These are phyloP conservation scores for Maudiozyma humilis DNA, from an alignment of 1,139 yeast species.

Conservation along the genomic window DNA sequence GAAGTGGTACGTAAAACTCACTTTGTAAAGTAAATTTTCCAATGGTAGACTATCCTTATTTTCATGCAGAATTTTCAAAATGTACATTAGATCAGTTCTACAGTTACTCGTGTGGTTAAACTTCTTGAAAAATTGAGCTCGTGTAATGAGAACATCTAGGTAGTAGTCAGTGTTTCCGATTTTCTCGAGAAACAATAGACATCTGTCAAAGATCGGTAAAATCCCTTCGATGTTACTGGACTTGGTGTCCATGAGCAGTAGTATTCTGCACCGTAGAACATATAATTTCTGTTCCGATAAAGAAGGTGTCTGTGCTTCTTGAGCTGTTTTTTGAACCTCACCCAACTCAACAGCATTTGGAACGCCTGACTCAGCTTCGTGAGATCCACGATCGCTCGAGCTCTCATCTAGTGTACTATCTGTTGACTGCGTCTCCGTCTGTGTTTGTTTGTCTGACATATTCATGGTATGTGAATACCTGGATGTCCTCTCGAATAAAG, in stretches of 20 bases:
- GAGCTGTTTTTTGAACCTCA: neutral
- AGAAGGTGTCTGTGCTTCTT: neutral
- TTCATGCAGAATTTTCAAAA: slow-evolving; percentile 13
- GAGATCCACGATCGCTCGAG: neutral
- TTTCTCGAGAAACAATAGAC: slow-evolving; percentile 10
- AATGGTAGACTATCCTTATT: slow-evolving; percentile 8
- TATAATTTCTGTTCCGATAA: slow-evolving; percentile 7
- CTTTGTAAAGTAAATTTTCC: slow-evolving; percentile 13
- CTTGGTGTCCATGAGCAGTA: slow-evolving; percentile 12
- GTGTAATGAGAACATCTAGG: slow-evolving; percentile 16
- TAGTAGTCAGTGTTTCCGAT: slow-evolving; percentile 10
- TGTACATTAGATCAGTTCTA: slow-evolving; percentile 11
- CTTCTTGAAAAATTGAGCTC: slow-evolving; percentile 18
- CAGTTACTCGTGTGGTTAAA: slow-evolving; percentile 10
- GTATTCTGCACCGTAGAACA: slow-evolving; percentile 15
- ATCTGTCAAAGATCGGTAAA: slow-evolving; percentile 13
- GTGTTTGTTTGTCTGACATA: neutral
- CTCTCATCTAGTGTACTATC: neutral
- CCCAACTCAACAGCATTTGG: neutral
- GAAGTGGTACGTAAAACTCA: slow-evolving; percentile 13
- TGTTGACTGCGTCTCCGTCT: neutral
- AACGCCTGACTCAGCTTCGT: neutral
- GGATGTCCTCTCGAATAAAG: slow-evolving; percentile 3
- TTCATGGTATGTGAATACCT: neutral
- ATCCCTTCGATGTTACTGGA: slow-evolving; percentile 8